Conservation (phyloP, 345 rosid species). For the Abelmoschus esculentus region DNA sequence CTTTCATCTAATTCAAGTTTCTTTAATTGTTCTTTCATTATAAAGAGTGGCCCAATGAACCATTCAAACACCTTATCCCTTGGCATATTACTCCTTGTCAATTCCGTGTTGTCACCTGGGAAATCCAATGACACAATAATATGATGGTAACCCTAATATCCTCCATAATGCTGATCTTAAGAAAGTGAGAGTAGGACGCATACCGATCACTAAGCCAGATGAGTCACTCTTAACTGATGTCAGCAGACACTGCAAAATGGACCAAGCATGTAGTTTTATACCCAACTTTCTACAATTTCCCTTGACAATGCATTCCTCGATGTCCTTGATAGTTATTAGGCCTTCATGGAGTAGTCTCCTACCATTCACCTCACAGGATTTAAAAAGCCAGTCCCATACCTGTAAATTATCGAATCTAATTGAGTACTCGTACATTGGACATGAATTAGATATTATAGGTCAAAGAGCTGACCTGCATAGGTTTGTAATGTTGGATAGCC, state of each 20-base stretch:
- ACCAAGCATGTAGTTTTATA: slow-evolving; percentile 31
- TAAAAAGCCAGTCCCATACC: slow-evolving; percentile 94
- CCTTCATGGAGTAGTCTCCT: slow-evolving; percentile 54
- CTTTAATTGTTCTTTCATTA: slow-evolving; percentile 73
- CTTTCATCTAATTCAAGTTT: slow-evolving; percentile 39
- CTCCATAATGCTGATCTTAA: slow-evolving; percentile 13
- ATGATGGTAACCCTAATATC: neutral
- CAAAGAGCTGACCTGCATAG: slow-evolving; percentile 45
- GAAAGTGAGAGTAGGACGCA: slow-evolving; percentile 12
- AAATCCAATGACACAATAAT: neutral
- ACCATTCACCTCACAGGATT: slow-evolving; percentile 75
- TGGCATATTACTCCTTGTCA: slow-evolving; percentile 50
- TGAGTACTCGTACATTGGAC: neutral
- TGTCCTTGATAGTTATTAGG: slow-evolving; percentile 49
- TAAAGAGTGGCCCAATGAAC: slow-evolving; percentile 62
- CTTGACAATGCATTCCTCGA: slow-evolving; percentile 50
- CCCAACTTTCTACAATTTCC: slow-evolving; percentile 1
- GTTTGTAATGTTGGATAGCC: slow-evolving; percentile 51
- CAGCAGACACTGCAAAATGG: slow-evolving; percentile 62
- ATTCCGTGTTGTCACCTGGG: slow-evolving; percentile 57
- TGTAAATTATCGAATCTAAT: slow-evolving; percentile 16
- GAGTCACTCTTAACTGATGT: slow-evolving; percentile 59
- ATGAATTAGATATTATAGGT: neutral
- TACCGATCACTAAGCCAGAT: slow-evolving; percentile 60
- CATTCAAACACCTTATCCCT: slow-evolving; percentile 61